Percentiles rank a stretch among this genome's conserved stretches.
phyloP scores from a whole-genome alignment of 306 rosid species.

The Prunus mume region DNA sequence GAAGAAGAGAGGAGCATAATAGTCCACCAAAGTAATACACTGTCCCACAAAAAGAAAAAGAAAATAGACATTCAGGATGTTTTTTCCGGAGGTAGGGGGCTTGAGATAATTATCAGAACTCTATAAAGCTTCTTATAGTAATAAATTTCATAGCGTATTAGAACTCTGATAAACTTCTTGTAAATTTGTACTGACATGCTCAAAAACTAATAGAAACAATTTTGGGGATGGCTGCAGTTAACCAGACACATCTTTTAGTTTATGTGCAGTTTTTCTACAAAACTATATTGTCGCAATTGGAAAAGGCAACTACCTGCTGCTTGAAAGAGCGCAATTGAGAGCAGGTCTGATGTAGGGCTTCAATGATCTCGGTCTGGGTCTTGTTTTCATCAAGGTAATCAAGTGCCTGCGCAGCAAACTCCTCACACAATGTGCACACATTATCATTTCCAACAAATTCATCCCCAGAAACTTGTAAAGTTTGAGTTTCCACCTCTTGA shows the following conservation, averaged over 20 bases:
- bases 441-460: constrained; percentile 27
- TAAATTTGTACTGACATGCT: background rate
- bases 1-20: constrained; percentile 81
- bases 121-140: background rate
- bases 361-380: constrained; percentile 67
- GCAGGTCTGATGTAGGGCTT: constrained; percentile 48
- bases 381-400: constrained; percentile 60
- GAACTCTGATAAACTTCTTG: background rate
- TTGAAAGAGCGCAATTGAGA: constrained; percentile 35
- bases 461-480: background rate
- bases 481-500: constrained; percentile 31
- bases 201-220: background rate
- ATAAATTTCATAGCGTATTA: background rate
- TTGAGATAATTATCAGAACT: background rate
- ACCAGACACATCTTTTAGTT: background rate
- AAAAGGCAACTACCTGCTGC: constrained; percentile 41
- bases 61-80: background rate
- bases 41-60: constrained; percentile 22
- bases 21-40: constrained; percentile 77
- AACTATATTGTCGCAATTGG: background rate
- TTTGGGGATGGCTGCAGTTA: background rate
- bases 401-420: constrained; percentile 62
- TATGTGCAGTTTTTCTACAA: background rate
- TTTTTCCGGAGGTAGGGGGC: background rate
- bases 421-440: constrained; percentile 71